Percentiles rank a stretch among this genome's conserved stretches.
Conservation (phyloP, 495 filamentous ascomycete species). For the Xanthoparmelia taractica region DNA sequence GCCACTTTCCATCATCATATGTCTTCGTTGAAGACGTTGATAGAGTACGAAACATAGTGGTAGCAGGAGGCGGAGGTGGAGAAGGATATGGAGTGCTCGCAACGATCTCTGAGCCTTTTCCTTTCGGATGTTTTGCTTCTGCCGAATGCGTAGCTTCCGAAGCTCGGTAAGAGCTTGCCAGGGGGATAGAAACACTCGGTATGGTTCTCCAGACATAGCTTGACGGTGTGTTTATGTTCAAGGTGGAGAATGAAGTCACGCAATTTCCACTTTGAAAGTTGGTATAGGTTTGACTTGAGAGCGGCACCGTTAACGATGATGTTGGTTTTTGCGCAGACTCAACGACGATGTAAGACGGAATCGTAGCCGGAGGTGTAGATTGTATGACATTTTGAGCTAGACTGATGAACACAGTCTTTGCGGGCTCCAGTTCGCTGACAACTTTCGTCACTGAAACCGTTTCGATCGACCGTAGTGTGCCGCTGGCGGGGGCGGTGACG, state of each 20-base stretch:
- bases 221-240: conserved; percentile 22
- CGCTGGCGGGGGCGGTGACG: conserved; percentile 26
- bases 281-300: conserved; percentile 5
- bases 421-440: conserved; percentile 9
- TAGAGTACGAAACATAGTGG: background rate
- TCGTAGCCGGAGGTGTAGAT: conserved; percentile 2
- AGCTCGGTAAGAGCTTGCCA: background rate
- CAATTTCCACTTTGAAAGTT: conserved; percentile 33
- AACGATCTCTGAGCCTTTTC: background rate
- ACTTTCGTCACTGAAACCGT: conserved; percentile 22
- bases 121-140: background rate
- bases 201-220: conserved; percentile 6
- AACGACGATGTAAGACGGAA: conserved; percentile 5
- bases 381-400: conserved; percentile 2
- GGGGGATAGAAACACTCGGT: background rate
- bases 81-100: background rate
- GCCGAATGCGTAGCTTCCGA: background rate
- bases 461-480: conserved; percentile 17
- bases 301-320: background rate
- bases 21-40: conserved; percentile 15
- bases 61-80: conserved; percentile 7
- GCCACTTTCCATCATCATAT: conserved; percentile 22
- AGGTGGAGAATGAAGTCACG: conserved; percentile 47
- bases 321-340: conserved; percentile 7
- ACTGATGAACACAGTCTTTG: conserved; percentile 18